phyloP scores from a whole-genome alignment of 768 basidiomycete genomes.

The Calocybe indica region DNA sequence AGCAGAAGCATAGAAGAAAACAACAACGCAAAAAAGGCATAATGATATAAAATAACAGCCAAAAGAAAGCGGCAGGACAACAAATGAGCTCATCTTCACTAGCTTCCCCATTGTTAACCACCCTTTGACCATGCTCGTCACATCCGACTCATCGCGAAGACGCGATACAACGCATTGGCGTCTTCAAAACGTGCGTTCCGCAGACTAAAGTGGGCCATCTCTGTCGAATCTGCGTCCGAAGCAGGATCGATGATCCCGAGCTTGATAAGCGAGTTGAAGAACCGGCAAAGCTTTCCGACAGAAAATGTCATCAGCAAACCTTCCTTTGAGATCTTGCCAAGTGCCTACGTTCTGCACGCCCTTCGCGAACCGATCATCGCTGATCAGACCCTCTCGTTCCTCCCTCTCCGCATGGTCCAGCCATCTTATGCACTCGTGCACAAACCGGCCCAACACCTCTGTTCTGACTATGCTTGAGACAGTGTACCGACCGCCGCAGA shows the following conservation, averaged over 20 bases:
- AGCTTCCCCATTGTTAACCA: too few relatives aligned
- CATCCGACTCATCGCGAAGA: conserved; percentile 32
- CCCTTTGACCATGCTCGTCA: too few relatives aligned
- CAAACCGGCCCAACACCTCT: conserved; percentile 66
- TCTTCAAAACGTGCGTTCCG: conserved; percentile 71
- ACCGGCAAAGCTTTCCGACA: conserved; percentile 58
- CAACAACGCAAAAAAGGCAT: too few relatives aligned
- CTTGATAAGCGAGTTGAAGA: conserved; percentile 68
- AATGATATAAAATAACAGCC: too few relatives aligned
- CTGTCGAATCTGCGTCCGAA: conserved; percentile 64
- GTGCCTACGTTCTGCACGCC: conserved; percentile 62
- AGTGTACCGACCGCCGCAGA: conserved; percentile 40
- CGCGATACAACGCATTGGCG: conserved; percentile 66
- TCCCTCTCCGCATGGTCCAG: conserved; percentile 66
- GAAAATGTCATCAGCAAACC: background rate
- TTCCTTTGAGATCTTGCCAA: background rate
- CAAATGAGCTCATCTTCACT: too few relatives aligned
- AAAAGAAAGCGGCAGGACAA: too few relatives aligned
- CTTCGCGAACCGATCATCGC: conserved; percentile 68
- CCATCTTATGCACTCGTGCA: conserved; percentile 65
- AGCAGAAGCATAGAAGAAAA: too few relatives aligned
- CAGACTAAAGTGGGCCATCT: conserved; percentile 75
- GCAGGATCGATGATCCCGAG: conserved; percentile 54
- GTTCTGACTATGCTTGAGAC: conserved; percentile 58
- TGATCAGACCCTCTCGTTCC: conserved; percentile 60